These are phyloP conservation scores for Aspergillus luchuensis DNA, from an alignment of 2,329 filamentous ascomycete species.

Conservation along the genomic window DNA sequence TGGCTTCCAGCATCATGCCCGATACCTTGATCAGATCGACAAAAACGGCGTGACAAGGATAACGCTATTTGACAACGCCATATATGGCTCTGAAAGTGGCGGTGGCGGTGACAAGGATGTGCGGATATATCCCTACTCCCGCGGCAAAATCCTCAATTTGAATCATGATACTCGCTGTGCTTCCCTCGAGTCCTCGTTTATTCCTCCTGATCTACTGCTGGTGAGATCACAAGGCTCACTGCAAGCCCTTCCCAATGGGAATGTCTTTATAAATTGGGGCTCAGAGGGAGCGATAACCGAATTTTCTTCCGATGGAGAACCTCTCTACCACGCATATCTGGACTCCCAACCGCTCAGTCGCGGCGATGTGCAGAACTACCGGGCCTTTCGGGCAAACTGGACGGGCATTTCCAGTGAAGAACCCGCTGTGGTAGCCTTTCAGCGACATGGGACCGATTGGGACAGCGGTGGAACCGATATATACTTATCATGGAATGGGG, in stretches of 20 bases:
- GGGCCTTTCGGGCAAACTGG: conserved; percentile 42
- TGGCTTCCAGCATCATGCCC: conserved; percentile 30
- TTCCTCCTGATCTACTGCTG: conserved; percentile 25
- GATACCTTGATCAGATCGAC: conserved; percentile 5
- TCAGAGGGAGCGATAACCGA: conserved; percentile 26
- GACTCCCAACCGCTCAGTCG: conserved; percentile 21
- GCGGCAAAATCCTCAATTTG: conserved; percentile 49
- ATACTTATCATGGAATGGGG: conserved; percentile 58
- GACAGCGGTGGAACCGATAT: conserved; percentile 28
- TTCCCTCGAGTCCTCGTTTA: conserved; percentile 10
- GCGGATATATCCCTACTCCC: conserved; percentile 45
- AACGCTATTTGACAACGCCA: conserved; percentile 34
- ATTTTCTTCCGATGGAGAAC: conserved; percentile 28
- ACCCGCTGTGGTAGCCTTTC: conserved; percentile 38
- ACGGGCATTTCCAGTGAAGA: conserved; percentile 34
- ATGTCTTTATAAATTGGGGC: conserved; percentile 35
- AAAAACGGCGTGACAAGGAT: not conserved
- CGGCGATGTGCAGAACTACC: conserved; percentile 38
- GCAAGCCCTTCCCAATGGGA: conserved; percentile 30
- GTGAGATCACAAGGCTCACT: conserved; percentile 29
- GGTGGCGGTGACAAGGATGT: conserved; percentile 34
- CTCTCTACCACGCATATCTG: conserved; percentile 39
- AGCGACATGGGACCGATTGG: conserved; percentile 19
- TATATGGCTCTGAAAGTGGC: conserved; percentile 36
- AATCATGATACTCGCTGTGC: conserved; percentile 39